Base-by-base conservation (phyloP, 352 stramenopile species). In the Phytophthora cryptogea region DNA sequence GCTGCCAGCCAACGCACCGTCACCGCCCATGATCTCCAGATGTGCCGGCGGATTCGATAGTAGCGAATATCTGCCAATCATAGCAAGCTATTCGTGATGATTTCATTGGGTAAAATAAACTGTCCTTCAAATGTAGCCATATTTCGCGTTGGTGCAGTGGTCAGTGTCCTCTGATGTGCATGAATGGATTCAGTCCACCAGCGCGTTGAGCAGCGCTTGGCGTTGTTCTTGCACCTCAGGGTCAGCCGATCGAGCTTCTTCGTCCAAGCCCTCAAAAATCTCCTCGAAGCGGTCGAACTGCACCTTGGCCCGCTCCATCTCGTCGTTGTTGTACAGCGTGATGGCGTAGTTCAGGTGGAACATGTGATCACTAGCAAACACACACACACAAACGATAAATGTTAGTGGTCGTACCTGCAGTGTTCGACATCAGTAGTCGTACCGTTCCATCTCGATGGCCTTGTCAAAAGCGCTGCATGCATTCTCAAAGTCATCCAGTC, bases 401-500 rank as follows among this genome's bases (percentile, higher is more conserved):
- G 35, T 42, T 51, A 63, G 33, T 39, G 55, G 16, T 3, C 3
- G 26, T 20, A 9, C 0, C 23, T 39, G 27, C 9, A 54, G 11
- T 3, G 16, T 13, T 0, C 28, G 41, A n/a, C 17, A 54, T 17
- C 5, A 31, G 37, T 23, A 23, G 20, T 23, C 54, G 36, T 66
- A 93, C 84, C 75, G 54, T 66, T 94, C 85, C 73, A 97, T 90
- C 55, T 96, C 82, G 62, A 97, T 84, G 20, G 90, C 86, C 70
- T 97, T 97, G 40, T 97, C 85, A 56, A 97, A 98, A 5, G 91
- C 92, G 42, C 78, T 89, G 70, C 86, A 96, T 1, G 90, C 82
- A 57, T 97, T 98, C 36, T 97, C 92, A 67, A 96, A 94, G 71
- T 98, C 93, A 52, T 97, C 91, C 37, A 98, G 74, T 0, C 88